Evolutionary conservation across 2,329 filamentous ascomycete genomes (phyloP).

Genomic region (Apiospora aurea): DNA sequence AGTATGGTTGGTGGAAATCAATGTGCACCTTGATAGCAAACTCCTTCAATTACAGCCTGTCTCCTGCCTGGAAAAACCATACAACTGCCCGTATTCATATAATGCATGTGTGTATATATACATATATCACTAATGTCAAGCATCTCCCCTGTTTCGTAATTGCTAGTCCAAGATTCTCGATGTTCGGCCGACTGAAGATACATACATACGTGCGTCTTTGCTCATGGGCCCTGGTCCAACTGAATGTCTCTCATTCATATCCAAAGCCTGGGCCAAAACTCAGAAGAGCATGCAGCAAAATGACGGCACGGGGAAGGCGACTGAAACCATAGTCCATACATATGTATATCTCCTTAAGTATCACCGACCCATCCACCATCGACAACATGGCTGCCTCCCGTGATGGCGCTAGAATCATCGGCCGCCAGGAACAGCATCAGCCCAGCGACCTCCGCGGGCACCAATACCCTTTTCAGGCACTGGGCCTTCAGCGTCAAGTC

Average conservation of each 20-base stretch:
- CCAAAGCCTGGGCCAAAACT: background rate
- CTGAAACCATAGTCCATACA: background rate
- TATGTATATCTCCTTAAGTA: constrained; percentile 26
- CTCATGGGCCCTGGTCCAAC: background rate
- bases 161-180: background rate
- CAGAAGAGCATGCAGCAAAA: background rate
- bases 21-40: background rate
- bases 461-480: constrained; percentile 49
- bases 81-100: background rate
- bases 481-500: constrained; percentile 47
- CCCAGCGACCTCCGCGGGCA: constrained; percentile 53
- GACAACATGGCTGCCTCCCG: constrained; percentile 50
- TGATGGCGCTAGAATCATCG: constrained; percentile 55
- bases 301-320: background rate
- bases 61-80: background rate
- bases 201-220: background rate
- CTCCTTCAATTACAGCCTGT: background rate
- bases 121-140: no score
- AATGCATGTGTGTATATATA: no score
- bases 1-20: no score
- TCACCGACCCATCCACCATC: constrained; percentile 46
- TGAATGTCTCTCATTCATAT: background rate
- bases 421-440: constrained; percentile 53
- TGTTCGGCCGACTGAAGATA: background rate
- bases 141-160: background rate